phyloP scores from a whole-genome alignment of 23 red algal genomes.

The Gracilaria gracilis region DNA sequence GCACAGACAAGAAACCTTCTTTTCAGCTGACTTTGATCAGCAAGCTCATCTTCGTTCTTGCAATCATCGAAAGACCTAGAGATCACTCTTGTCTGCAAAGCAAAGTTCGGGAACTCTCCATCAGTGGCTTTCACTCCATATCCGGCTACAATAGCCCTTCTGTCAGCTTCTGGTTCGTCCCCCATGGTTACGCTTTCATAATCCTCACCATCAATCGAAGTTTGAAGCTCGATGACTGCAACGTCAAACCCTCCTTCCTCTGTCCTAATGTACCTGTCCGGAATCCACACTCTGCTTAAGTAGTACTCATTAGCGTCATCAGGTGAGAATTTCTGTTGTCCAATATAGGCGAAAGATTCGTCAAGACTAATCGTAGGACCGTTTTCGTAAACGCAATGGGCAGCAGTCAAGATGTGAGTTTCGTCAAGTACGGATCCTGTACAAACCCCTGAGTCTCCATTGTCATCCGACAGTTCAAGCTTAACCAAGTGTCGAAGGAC shows the following conservation, averaged over 20 bases:
- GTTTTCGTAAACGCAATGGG: slow-evolving; percentile 34
- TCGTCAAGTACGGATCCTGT: slow-evolving; percentile 32
- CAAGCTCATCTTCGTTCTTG: neutral
- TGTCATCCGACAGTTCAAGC: neutral
- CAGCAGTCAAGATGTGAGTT: slow-evolving; percentile 34
- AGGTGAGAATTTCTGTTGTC: neutral
- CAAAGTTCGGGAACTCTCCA: slow-evolving; percentile 33
- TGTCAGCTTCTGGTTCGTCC: slow-evolving; percentile 24
- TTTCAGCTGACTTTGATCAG: neutral
- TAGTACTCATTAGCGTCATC: slow-evolving; percentile 20
- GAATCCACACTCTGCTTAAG: slow-evolving; percentile 45
- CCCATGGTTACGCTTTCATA: slow-evolving; percentile 30
- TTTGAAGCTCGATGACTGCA: slow-evolving; percentile 39
- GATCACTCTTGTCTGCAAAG: slow-evolving; percentile 37
- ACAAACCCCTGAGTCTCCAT: neutral
- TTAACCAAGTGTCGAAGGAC: slow-evolving; percentile 33
- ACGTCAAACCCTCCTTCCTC: slow-evolving; percentile 34
- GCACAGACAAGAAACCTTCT: slow-evolving; percentile 42
- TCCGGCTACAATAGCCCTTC: slow-evolving; percentile 45
- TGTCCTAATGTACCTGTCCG: neutral
- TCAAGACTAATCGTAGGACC: neutral
- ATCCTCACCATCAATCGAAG: slow-evolving; percentile 3
- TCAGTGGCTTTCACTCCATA: slow-evolving; percentile 35
- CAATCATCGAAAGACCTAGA: slow-evolving; percentile 20
- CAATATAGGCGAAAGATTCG: slow-evolving; percentile 32